These are phyloP conservation scores for Aspergillus eucalypticola DNA, from an alignment of 2,329 filamentous ascomycete genomes.

Conservation along the genomic window DNA sequence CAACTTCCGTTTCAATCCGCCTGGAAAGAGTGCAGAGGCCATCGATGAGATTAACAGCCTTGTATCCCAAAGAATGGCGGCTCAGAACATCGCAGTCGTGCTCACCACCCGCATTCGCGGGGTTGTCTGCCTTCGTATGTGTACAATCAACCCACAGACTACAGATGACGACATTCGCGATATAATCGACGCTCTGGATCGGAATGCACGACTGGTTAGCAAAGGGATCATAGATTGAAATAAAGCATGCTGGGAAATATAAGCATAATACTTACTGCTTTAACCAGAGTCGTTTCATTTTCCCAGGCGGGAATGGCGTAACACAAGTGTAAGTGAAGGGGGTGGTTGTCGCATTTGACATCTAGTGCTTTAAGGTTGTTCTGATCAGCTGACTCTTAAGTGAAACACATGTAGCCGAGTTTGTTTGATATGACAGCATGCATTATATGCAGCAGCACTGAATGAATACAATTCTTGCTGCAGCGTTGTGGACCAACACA, in stretches of 20 bases:
- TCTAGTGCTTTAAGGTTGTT: background rate
- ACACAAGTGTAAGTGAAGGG: too few relatives aligned
- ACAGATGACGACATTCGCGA: constrained; percentile 3
- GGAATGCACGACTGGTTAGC: background rate
- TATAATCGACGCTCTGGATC: background rate
- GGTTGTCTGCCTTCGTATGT: constrained; percentile 4
- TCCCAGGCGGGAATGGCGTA: too few relatives aligned
- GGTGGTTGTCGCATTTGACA: background rate
- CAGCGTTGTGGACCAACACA: too few relatives aligned
- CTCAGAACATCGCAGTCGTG: background rate
- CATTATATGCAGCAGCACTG: too few relatives aligned
- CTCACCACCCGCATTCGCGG: background rate
- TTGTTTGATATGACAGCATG: background rate
- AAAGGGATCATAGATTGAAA: background rate
- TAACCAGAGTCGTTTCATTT: background rate
- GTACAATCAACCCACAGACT: constrained; percentile 7
- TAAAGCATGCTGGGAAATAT: background rate
- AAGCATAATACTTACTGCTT: background rate
- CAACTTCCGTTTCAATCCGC: constrained; percentile 13
- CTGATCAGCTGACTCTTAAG: background rate
- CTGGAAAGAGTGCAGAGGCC: background rate
- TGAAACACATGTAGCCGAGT: background rate
- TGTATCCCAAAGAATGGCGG: background rate
- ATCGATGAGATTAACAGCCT: constrained; percentile 4
- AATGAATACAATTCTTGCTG: too few relatives aligned